phyloP scores from a whole-genome alignment of 2,329 filamentous ascomycete genomes.

The Myriosclerotinia duriaeana region DNA sequence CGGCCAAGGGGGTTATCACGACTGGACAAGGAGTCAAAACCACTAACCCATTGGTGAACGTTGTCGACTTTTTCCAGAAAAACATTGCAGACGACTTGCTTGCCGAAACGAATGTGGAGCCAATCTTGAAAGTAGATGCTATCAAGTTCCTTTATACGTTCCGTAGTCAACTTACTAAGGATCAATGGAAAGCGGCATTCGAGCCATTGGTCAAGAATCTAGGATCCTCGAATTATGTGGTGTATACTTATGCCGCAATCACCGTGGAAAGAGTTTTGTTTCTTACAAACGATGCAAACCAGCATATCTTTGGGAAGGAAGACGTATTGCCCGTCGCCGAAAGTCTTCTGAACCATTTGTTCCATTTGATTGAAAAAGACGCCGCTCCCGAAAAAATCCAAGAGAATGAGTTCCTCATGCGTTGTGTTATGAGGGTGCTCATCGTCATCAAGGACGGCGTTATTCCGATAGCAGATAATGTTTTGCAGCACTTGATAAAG shows the following conservation, averaged over 20 bases:
- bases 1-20: slow-evolving; percentile 85
- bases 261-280: slow-evolving; percentile 91
- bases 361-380: slow-evolving; percentile 86
- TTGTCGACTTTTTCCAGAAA: slow-evolving; percentile 92
- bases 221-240: slow-evolving; percentile 86
- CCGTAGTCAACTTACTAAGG: slow-evolving; percentile 87
- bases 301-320: slow-evolving; percentile 74
- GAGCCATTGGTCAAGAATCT: slow-evolving; percentile 88
- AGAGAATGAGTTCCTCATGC: slow-evolving; percentile 98
- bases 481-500: slow-evolving; percentile 79
- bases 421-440: slow-evolving; percentile 95
- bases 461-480: slow-evolving; percentile 68
- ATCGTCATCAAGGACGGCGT: slow-evolving; percentile 89
- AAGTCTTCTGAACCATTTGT: slow-evolving; percentile 84
- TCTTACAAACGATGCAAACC: slow-evolving; percentile 71
- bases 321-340: slow-evolving; percentile 81
- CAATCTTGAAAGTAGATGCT: slow-evolving; percentile 92
- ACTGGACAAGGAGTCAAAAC: slow-evolving; percentile 86
- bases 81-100: slow-evolving; percentile 88
- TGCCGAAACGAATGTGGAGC: slow-evolving; percentile 65
- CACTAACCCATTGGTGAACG: slow-evolving; percentile 82
- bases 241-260: slow-evolving; percentile 96
- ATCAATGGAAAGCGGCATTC: slow-evolving; percentile 89
- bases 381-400: slow-evolving; percentile 86
- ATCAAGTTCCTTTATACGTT: slow-evolving; percentile 98